These are phyloP conservation scores for Phytopythium cucurbitacearum DNA, from an alignment of 352 stramenopile species.

Conservation along the genomic window DNA sequence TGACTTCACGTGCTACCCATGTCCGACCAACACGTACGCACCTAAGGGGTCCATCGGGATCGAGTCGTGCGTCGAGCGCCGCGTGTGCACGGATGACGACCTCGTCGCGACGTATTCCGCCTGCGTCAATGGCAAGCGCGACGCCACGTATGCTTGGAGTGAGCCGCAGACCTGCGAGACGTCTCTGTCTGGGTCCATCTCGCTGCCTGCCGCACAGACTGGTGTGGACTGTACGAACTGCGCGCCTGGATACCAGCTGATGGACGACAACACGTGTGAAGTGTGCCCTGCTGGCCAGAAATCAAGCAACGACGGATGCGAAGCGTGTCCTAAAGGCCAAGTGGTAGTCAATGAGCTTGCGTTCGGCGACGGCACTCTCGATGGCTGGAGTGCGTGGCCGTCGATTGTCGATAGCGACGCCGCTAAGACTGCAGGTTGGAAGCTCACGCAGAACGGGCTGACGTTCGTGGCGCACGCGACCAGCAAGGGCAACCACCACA, in stretches of 20 bases:
- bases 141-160: slow-evolving; percentile 64
- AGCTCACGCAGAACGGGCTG: slow-evolving; percentile 56
- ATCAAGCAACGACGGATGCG: slow-evolving; percentile 24
- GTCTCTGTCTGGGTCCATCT: slow-evolving; percentile 34
- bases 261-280: slow-evolving; percentile 34
- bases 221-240: slow-evolving; percentile 48
- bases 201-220: slow-evolving; percentile 30
- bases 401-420: slow-evolving; percentile 38
- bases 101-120: slow-evolving; percentile 53
- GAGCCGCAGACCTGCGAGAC: slow-evolving; percentile 60
- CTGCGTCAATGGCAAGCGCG: slow-evolving; percentile 47
- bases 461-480: slow-evolving; percentile 19
- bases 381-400: slow-evolving; percentile 58
- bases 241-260: slow-evolving; percentile 38
- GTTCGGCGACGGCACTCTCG: slow-evolving; percentile 42
- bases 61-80: slow-evolving; percentile 57
- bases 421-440: slow-evolving; percentile 47
- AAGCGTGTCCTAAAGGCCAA: slow-evolving; percentile 36
- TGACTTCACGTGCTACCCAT: slow-evolving; percentile 73
- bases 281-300: slow-evolving; percentile 34
- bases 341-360: slow-evolving; percentile 52
- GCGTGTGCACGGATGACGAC: slow-evolving; percentile 58
- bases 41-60: slow-evolving; percentile 72
- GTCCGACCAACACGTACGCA: slow-evolving; percentile 51
- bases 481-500: slow-evolving; percentile 18